Evolutionary conservation across 495 filamentous ascomycete genomes (phyloP), one percentile per base, ranked within the genome.

Genomic region (Annulohypoxylon nitens): DNA sequence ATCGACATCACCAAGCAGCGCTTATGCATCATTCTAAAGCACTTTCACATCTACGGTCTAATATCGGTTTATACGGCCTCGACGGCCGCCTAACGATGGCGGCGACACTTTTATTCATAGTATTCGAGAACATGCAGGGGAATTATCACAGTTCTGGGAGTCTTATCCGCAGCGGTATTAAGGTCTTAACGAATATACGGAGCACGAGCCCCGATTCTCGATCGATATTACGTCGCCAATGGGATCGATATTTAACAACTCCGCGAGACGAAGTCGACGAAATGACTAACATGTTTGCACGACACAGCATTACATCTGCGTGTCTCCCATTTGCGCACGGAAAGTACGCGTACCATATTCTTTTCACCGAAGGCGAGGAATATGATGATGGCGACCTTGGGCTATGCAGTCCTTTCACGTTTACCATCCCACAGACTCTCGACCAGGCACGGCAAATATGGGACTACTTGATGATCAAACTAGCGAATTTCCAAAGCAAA

Each of bases 51-150:
- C 34, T 78, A 12, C 64, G 75, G 34, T 71, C 73, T 25, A 75
- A 70, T 8, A 71, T 78, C 6, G 36, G 64, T 30, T 30, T 37
- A 11, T 71, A 75, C 60, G 69, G 73, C 18, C 39, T 75, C 30
- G 73, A 75, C 43, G 57, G 61, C 5, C 72, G 72, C 45, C 47
- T 73, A 8, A 75, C 69, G 8, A 60, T 78, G 68, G 67, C 67
- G 11, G 75, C 73, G 2, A 78, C 75, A 4, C 65, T 78, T 2
- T 64, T 78, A 37, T 78, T 78, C 50, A 78, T 78, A 43, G 69
- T 75, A 3, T 78, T 78, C 30, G 75, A 78, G 69, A 73, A 75
- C 33, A 75, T 78, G 73, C 75, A 78, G 48, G 75, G 75, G 41
- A 78, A 78, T 67, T 73, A 75, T 39, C 75, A 70, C 34, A 75